These are phyloP conservation scores for Yamadazyma endophytica DNA, from an alignment of 805 yeast species.

Conservation along the genomic window DNA sequence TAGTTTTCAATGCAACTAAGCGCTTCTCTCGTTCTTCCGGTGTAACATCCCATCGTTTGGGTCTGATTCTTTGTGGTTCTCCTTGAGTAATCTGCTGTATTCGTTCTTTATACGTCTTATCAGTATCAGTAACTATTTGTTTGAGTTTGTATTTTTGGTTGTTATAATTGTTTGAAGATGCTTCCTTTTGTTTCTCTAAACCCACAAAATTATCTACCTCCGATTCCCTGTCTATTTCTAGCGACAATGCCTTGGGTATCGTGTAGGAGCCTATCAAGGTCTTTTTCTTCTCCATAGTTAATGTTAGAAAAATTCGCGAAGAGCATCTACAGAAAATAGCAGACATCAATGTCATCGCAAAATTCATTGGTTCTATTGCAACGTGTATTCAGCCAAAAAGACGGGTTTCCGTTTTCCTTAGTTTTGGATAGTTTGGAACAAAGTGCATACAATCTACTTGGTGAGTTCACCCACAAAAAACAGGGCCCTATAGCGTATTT, in stretches of 20 bases:
- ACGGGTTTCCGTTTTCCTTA: conserved; percentile 68
- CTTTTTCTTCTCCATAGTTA: conserved; percentile 7
- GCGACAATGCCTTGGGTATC: conserved; percentile 24
- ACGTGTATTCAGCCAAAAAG: conserved; percentile 66
- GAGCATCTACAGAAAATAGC: conserved; percentile 1
- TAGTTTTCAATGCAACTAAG: neutral
- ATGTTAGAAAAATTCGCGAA: conserved; percentile 1
- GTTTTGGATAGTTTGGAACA: conserved; percentile 69
- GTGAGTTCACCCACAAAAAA: conserved; percentile 51
- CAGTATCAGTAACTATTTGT: conserved; percentile 17
- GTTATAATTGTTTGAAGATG: conserved; percentile 22
- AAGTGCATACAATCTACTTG: conserved; percentile 51
- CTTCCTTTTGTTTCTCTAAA: conserved; percentile 14
- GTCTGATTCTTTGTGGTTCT: conserved; percentile 15
- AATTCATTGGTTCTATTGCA: conserved; percentile 51
- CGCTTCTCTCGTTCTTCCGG: conserved; percentile 26
- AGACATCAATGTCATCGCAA: conserved; percentile 25
- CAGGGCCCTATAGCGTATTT: conserved; percentile 43
- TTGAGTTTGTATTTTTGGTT: conserved; percentile 22
- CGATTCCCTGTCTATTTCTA: conserved; percentile 20
- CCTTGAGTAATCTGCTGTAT: conserved; percentile 3
- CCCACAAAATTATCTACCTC: conserved; percentile 14
- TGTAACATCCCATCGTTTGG: conserved; percentile 45
- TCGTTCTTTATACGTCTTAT: conserved; percentile 23
- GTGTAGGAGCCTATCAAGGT: conserved; percentile 26